Conservation (phyloP, 176 grass and related monocot species). For the Musa itinerans region DNA sequence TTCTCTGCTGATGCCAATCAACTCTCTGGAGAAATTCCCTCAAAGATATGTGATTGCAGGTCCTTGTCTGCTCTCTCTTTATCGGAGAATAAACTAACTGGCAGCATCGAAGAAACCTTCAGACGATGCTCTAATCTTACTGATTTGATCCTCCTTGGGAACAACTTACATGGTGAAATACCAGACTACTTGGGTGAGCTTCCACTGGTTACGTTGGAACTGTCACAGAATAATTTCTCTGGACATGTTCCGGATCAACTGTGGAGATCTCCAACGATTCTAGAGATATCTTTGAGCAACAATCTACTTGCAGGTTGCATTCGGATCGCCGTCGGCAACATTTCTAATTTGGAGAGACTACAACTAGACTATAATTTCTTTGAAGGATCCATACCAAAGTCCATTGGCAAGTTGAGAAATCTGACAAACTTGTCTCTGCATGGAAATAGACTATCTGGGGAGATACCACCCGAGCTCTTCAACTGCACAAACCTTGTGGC, state of each 20-base stretch:
- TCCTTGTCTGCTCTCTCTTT: constrained; percentile 53
- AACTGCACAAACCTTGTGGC: constrained; percentile 70
- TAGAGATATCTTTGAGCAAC: constrained; percentile 61
- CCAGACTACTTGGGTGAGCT: constrained; percentile 63
- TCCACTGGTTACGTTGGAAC: constrained; percentile 61
- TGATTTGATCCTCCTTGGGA: constrained; percentile 60
- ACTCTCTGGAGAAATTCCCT: constrained; percentile 62
- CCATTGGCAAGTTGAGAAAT: constrained; percentile 61
- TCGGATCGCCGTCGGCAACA: constrained; percentile 47
- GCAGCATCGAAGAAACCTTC: constrained; percentile 52
- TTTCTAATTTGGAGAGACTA: constrained; percentile 45
- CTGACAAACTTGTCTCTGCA: constrained; percentile 71
- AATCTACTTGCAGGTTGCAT: constrained; percentile 63
- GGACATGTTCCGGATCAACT: constrained; percentile 52
- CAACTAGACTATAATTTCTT: constrained; percentile 70
- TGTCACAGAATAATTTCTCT: constrained; percentile 73
- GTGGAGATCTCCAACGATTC: constrained; percentile 60
- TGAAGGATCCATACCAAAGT: constrained; percentile 55
- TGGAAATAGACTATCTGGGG: constrained; percentile 69
- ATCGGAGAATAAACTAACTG: constrained; percentile 61
- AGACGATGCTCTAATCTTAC: constrained; percentile 63
- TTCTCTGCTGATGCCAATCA: constrained; percentile 81
- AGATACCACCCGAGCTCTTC: constrained; percentile 78
- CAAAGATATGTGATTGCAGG: constrained; percentile 46
- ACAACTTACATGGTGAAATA: constrained; percentile 71